These are phyloP conservation scores for Hypoxylon sp. DNA, from an alignment of 2,329 filamentous ascomycete species.

Conservation along the genomic window DNA sequence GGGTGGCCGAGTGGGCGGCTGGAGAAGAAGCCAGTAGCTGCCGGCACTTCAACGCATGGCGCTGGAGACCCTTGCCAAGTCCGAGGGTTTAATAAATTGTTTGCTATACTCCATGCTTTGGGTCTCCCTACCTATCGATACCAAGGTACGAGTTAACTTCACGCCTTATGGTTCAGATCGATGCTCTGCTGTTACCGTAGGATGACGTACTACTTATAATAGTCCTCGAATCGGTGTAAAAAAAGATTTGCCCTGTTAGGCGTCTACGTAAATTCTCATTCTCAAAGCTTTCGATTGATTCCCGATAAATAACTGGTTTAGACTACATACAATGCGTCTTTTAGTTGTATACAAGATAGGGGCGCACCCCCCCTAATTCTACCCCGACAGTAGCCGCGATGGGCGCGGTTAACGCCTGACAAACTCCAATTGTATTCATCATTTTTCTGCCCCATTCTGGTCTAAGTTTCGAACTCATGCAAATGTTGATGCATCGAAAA, in stretches of 20 bases:
- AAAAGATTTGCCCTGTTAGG: not conserved
- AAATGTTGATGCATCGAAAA: conserved; percentile 49
- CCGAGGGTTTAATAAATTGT: not conserved
- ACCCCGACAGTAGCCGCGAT: not conserved
- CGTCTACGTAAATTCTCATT: no score
- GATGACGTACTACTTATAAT: not conserved
- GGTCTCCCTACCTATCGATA: not conserved
- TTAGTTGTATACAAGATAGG: not conserved
- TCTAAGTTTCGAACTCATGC: not conserved
- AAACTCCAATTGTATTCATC: not conserved
- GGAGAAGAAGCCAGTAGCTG: not conserved
- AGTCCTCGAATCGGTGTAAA: not conserved
- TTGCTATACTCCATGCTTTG: not conserved
- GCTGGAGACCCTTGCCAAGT: conserved; percentile 10
- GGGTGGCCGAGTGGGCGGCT: conserved; percentile 1
- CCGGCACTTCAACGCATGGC: conserved; percentile 1
- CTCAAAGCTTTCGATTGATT: not conserved
- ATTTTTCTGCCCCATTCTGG: not conserved
- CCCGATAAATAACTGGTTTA: not conserved
- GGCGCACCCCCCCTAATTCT: not conserved
- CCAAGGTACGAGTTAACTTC: not conserved
- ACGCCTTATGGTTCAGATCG: not conserved
- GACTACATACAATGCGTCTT: not conserved
- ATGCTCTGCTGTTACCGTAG: not conserved
- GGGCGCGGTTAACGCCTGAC: not conserved